Evolutionary conservation across 2,329 filamentous ascomycete species (phyloP), one percentile per base, ranked within the genome.

Genomic region (Stemphylium beticola): DNA sequence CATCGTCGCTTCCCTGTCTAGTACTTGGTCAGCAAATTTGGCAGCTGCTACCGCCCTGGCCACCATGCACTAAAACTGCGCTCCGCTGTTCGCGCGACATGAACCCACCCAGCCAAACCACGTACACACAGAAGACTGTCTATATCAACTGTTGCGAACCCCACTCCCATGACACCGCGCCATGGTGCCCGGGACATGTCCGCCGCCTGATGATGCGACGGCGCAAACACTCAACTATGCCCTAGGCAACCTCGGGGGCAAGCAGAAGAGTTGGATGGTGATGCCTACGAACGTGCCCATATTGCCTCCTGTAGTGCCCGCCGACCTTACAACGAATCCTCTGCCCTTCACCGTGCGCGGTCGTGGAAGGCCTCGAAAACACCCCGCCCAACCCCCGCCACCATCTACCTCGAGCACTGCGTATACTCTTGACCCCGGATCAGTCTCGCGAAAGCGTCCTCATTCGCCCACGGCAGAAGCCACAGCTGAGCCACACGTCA

Each of bases 181-280:
- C 31, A 69, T 67, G 66, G 37, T 53, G 9, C 38, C 45, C n/a
- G 41, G 48, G 26, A 12, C 24, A 17, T 52, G 36, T 20, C 36
- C 49, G 9, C 32, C 53, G 39, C 50, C 53, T 14, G 55, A 44
- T 41, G 40, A 61, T 39, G 46, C 61, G 31, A 64, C 57, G 26
- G 58, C 61, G 17, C 58, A 55, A 24, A 67, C 69, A 1, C 66
- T 74, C 48, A 61, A 66, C 49, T 50, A 58, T 46, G 68, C 66
- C 1, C 60, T 74, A 46, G 71, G 72, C 24, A 69, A 62, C 24
- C 57, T 73, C 18, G 71, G 71, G 12, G 69, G 66, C 2, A 58
- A 49, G 31, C 65, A 62, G 24, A 75, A 71, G 60, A 60, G 65
- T 36, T 75, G 72, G 72, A 74, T 74, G 71, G 12, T 29, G 4